These are phyloP conservation scores for Filosporella fistucella DNA, from an alignment of 495 filamentous ascomycete genomes.

Conservation along the genomic window DNA sequence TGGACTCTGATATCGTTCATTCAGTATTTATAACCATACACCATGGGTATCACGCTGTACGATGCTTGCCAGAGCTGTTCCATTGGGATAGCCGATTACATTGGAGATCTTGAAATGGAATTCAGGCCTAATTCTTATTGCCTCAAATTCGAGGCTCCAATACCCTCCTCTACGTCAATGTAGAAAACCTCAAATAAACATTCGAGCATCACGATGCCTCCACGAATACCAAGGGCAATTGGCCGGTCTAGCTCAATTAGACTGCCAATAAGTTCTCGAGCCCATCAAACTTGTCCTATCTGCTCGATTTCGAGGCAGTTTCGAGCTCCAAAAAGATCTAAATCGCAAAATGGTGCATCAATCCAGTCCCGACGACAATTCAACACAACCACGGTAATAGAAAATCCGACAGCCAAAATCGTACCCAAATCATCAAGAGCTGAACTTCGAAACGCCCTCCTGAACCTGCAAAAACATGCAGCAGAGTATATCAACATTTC, in stretches of 20 bases:
- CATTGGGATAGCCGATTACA: too few relatives aligned
- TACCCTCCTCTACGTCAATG: too few relatives aligned
- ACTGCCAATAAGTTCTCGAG: constrained; percentile 14
- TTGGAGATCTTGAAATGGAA: too few relatives aligned
- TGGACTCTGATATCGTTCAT: too few relatives aligned
- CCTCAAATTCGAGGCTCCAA: too few relatives aligned
- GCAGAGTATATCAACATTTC: constrained; percentile 67
- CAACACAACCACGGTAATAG: neutral
- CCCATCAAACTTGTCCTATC: constrained; percentile 23
- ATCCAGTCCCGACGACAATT: constrained; percentile 10
- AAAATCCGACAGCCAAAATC: neutral
- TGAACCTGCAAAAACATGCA: constrained; percentile 55
- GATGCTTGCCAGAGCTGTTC: too few relatives aligned
- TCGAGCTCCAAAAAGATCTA: neutral
- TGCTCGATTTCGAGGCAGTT: constrained; percentile 10
- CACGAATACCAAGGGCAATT: constrained; percentile 18
- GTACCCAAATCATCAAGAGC: constrained; percentile 26
- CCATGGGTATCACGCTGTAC: too few relatives aligned
- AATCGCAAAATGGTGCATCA: neutral
- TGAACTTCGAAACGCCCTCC: constrained; percentile 55
- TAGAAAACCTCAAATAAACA: too few relatives aligned
- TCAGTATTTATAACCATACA: too few relatives aligned
- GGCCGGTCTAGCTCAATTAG: constrained; percentile 12
- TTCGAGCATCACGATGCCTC: constrained; percentile 24
- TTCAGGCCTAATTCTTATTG: too few relatives aligned